Conservation (phyloP, 805 yeast species). For the Yamadazyma akitaensis region DNA sequence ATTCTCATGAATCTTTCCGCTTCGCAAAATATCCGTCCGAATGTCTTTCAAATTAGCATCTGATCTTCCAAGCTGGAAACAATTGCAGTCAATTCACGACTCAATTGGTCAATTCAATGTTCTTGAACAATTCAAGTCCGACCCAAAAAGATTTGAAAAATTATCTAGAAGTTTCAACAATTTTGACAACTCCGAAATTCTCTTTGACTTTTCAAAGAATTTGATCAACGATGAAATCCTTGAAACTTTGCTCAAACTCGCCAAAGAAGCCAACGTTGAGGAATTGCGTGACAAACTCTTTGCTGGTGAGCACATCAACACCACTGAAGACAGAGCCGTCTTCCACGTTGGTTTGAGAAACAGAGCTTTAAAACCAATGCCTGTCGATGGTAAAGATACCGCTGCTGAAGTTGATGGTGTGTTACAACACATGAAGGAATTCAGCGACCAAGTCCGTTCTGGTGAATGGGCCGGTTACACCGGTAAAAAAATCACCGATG, state of each 20-base stretch:
- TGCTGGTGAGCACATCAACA: slow-evolving; percentile 88
- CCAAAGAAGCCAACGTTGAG: slow-evolving; percentile 87
- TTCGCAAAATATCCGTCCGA: slow-evolving; percentile 1
- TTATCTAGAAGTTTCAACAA: slow-evolving; percentile 76
- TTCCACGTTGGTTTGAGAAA: slow-evolving; percentile 96
- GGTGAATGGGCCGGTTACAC: slow-evolving; percentile 97
- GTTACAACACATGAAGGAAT: slow-evolving; percentile 93
- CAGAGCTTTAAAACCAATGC: slow-evolving; percentile 79
- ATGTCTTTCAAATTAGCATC: slow-evolving; percentile 35
- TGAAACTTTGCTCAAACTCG: slow-evolving; percentile 64
- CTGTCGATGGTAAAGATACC: slow-evolving; percentile 85
- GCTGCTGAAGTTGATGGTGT: slow-evolving; percentile 90
- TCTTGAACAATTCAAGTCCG: slow-evolving; percentile 72
- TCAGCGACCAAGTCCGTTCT: slow-evolving; percentile 83
- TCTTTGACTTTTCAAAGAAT: slow-evolving; percentile 95
- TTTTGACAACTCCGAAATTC: slow-evolving; percentile 81
- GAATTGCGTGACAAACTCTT: slow-evolving; percentile 87
- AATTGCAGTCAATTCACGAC: slow-evolving; percentile 69
- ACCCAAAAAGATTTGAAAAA: slow-evolving; percentile 71
- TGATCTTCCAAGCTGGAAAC: slow-evolving; percentile 82
- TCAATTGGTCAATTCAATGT: slow-evolving; percentile 71
- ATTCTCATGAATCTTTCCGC: neutral
- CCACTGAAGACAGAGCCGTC: slow-evolving; percentile 95
- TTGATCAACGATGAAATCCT: slow-evolving; percentile 83
- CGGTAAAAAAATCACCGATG: slow-evolving; percentile 88